Evolutionary conservation across 2,329 filamentous ascomycete genomes (phyloP).

Genomic region (Penicillium sclerotigenum): DNA sequence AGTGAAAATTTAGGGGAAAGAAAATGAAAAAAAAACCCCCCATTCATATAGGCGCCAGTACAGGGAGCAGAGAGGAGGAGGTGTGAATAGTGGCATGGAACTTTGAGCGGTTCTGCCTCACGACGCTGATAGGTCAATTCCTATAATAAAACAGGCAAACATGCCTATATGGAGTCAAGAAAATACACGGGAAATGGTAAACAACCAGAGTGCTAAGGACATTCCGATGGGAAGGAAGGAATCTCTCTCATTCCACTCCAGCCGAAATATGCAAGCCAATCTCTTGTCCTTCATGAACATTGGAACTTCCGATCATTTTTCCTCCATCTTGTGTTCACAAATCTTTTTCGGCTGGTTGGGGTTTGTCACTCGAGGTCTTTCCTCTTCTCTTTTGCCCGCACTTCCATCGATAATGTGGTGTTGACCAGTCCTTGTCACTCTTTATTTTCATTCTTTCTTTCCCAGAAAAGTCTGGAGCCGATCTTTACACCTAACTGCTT

Average conservation of each 20-base stretch:
- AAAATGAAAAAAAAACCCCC: too few species aligned
- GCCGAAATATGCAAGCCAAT: slow-evolving; percentile 3
- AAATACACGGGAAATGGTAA: not conserved
- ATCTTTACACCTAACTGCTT: slow-evolving; percentile 14
- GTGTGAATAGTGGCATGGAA: not conserved
- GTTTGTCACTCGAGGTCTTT: not conserved
- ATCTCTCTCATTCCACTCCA: slow-evolving; percentile 2
- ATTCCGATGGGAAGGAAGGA: slow-evolving; percentile 6
- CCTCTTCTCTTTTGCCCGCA: not conserved
- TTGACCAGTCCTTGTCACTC: slow-evolving; percentile 6
- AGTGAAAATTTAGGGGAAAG: not conserved
- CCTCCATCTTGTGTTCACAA: not conserved
- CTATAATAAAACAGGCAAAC: not conserved
- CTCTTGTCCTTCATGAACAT: not conserved
- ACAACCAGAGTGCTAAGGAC: not conserved
- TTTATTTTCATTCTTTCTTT: not conserved
- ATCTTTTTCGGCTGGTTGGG: not conserved
- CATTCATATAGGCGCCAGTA: not conserved
- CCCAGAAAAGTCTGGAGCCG: slow-evolving; percentile 11
- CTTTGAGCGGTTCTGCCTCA: not conserved
- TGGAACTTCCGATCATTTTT: not conserved
- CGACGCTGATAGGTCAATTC: not conserved
- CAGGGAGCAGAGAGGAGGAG: not conserved
- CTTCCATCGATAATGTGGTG: not conserved
- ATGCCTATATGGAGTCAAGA: not conserved